Base-by-base conservation (phyloP, 257 asterid genomes). In the Thymus quinquecostatus region DNA sequence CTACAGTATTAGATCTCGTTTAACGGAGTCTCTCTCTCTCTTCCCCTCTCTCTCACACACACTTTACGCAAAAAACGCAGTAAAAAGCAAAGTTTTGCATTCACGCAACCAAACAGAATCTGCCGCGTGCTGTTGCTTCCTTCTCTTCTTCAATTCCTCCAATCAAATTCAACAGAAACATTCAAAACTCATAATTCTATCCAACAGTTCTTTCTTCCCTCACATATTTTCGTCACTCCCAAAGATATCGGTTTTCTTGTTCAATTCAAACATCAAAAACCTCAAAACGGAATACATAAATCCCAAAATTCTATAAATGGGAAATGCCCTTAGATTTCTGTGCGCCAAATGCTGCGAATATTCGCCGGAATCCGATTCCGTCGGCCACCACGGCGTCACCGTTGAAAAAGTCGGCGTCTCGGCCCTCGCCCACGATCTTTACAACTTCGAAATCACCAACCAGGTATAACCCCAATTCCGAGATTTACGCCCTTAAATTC, bases 361-460 rank as follows among this genome's bases (percentile, higher is more conserved):
- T 7, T 21, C 89, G 45, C 47, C 87, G 48, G 97, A 83, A 30
- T 79, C 91, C 5, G 96, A 84, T 41, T 68, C 80, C 8, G 5
- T 33, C 45, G 95, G 84, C 65, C 88, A 84, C 82, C 97, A 88
- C 74, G 96, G 96, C 58, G 82, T 78, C 74, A 82, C 87, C 34
- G 74, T 78, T n/a, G 64, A 73, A 12, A 84, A 60, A 71, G 90
- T 72, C 55, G 88, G 90, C 27, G 88, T 93, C 60, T 86, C 97
- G 3, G 90, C 96, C 14, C 83, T 94, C 32, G 96, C 96, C 50
- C 93, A 82, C 45, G 96, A 94, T 85, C 92, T 94, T 34, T 94
- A 91, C 59, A 86, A 74, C 88, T 94, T 84, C 50, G 97, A 91
- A 65, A 94, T 94, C 82, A 80, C 90, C 40, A 81, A 87, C 59